Percentiles rank a stretch among this genome's conserved stretches.
These are phyloP conservation scores for Fusarium verticillioides DNA, from an alignment of 2,329 filamentous ascomycete species.

Conservation along the genomic window DNA sequence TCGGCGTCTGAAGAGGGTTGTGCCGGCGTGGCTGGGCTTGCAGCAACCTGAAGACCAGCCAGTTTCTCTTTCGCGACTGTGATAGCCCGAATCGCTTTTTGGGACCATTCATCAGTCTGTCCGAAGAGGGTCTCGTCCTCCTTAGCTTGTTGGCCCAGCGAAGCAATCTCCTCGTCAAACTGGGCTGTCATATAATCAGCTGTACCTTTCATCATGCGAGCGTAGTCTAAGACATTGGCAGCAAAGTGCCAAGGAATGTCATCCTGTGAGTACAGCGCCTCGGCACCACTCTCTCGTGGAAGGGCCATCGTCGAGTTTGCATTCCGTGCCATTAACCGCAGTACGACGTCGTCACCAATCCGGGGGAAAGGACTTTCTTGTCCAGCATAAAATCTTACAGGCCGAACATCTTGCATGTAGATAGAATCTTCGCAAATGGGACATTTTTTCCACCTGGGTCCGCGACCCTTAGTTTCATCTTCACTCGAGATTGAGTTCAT, in stretches of 20 bases:
- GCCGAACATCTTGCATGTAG: constrained; percentile 89
- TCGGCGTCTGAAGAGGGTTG: constrained; percentile 55
- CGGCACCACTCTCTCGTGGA: constrained; percentile 80
- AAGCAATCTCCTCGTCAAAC: constrained; percentile 80
- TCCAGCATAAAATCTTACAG: constrained; percentile 90
- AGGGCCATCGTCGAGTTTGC: constrained; percentile 86
- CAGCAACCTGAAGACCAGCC: constrained; percentile 53
- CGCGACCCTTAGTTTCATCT: constrained; percentile 76
- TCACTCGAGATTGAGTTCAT: constrained; percentile 86
- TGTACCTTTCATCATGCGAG: constrained; percentile 93
- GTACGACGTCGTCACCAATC: constrained; percentile 88
- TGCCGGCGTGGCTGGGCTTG: constrained; percentile 25
- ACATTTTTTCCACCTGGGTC: constrained; percentile 89
- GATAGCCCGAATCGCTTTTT: constrained; percentile 82
- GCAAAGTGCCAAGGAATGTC: constrained; percentile 96
- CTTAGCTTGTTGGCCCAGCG: constrained; percentile 79
- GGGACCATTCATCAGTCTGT: constrained; percentile 92
- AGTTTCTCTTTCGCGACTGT: constrained; percentile 80
- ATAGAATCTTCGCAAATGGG: constrained; percentile 94
- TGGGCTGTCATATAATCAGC: constrained; percentile 87
- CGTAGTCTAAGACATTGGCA: constrained; percentile 93
- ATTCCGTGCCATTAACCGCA: constrained; percentile 85
- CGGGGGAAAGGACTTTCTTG: constrained; percentile 84
- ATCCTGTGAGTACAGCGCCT: constrained; percentile 74
- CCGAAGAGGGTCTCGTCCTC: constrained; percentile 93